These are phyloP conservation scores for Penicillium coffeae DNA, from an alignment of 495 filamentous ascomycete species.

Conservation along the genomic window DNA sequence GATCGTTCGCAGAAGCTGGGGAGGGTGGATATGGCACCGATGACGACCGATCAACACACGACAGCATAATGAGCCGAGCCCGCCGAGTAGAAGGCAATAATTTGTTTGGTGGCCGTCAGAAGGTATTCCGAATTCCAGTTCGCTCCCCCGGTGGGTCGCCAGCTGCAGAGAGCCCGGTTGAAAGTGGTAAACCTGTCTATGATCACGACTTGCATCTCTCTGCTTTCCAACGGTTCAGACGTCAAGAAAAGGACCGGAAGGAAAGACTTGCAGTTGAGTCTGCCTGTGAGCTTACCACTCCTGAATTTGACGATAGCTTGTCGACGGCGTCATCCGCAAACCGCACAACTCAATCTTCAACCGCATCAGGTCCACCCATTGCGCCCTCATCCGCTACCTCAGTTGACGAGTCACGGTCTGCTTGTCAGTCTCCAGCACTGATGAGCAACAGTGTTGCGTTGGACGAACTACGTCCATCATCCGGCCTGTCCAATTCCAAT, in stretches of 20 bases:
- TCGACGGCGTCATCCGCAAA: conserved; percentile 62
- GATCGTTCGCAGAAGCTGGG: conserved; percentile 49
- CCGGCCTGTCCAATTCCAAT: conserved; percentile 32
- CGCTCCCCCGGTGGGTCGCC: conserved; percentile 33
- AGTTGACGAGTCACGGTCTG: conserved; percentile 66
- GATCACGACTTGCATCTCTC: conserved; percentile 81
- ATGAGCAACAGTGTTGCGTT: not conserved
- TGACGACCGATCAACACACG: conserved; percentile 55
- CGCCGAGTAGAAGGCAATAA: conserved; percentile 88
- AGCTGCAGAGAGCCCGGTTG: conserved; percentile 25
- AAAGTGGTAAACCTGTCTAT: conserved; percentile 68
- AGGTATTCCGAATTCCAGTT: conserved; percentile 84
- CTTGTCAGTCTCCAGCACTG: conserved; percentile 31
- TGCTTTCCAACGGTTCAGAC: conserved; percentile 69
- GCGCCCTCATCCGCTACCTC: conserved; percentile 85
- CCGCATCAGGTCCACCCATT: conserved; percentile 65
- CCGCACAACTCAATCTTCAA: conserved; percentile 83
- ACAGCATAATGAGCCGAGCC: conserved; percentile 78
- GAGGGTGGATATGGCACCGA: conserved; percentile 62
- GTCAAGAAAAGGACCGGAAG: conserved; percentile 54
- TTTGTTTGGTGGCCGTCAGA: conserved; percentile 92
- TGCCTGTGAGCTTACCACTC: conserved; percentile 17
- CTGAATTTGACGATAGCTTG: conserved; percentile 53
- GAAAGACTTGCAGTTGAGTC: conserved; percentile 29
- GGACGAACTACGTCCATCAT: conserved; percentile 4